Evolutionary conservation across 208 protist species (phyloP).

Genomic region (Wallacemonas sp.): DNA sequence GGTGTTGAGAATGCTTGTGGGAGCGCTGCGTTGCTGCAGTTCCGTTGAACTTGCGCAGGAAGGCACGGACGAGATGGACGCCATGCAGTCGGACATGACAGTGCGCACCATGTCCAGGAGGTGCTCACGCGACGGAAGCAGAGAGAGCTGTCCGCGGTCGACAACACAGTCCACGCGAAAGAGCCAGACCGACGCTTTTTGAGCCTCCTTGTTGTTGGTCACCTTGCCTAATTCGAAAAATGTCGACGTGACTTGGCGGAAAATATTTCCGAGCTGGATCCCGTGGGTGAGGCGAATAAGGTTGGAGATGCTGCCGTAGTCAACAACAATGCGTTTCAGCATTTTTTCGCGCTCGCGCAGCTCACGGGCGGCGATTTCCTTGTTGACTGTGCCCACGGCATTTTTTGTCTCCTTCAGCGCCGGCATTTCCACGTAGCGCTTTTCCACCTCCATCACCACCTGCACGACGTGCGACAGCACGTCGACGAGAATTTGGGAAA

Average conservation of each 20-base stretch:
- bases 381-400: slow-evolving; percentile 78
- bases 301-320: slow-evolving; percentile 76
- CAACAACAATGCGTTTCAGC: slow-evolving; percentile 82
- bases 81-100: slow-evolving; percentile 43
- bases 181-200: slow-evolving; percentile 48
- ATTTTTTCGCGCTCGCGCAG: slow-evolving; percentile 56
- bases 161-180: slow-evolving; percentile 79
- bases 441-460: slow-evolving; percentile 49
- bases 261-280: slow-evolving; percentile 76
- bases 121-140: slow-evolving; percentile 53
- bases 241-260: slow-evolving; percentile 59
- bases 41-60: slow-evolving; percentile 27
- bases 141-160: slow-evolving; percentile 33
- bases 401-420: slow-evolving; percentile 39
- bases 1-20: slow-evolving; percentile 13
- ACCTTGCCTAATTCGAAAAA: slow-evolving; percentile 62
- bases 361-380: slow-evolving; percentile 74
- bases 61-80: slow-evolving; percentile 27
- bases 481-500: slow-evolving; percentile 56
- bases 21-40: slow-evolving; percentile 11
- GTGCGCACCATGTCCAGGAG: slow-evolving; percentile 33
- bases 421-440: slow-evolving; percentile 47
- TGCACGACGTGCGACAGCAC: slow-evolving; percentile 45
- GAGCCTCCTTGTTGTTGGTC: slow-evolving; percentile 31
- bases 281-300: slow-evolving; percentile 81